Conservation (phyloP, 345 rosid species). For the Microthlaspi erraticum region DNA sequence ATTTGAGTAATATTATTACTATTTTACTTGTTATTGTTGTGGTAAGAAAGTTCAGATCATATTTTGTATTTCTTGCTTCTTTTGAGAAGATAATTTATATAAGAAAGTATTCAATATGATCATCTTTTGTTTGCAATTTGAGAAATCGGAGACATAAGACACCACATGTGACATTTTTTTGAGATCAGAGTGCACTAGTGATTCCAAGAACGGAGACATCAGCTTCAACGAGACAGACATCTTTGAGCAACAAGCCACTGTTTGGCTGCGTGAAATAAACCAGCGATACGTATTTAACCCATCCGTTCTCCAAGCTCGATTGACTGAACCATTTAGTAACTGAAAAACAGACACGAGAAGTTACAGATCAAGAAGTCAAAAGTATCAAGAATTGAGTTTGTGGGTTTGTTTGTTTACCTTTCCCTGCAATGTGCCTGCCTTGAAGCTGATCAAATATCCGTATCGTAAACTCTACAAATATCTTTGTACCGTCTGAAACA, state of each 20-base stretch:
- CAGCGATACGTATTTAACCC: conserved; percentile 42
- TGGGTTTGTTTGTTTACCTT: conserved; percentile 35
- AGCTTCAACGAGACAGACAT: conserved; percentile 44
- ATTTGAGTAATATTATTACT: background rate
- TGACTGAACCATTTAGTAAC: conserved; percentile 43
- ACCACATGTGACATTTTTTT: background rate
- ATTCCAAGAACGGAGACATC: conserved; percentile 43
- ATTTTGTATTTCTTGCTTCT: conserved; percentile 33
- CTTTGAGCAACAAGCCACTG: conserved; percentile 45
- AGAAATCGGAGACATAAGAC: background rate
- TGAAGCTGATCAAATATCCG: conserved; percentile 44
- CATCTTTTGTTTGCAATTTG: conserved; percentile 11
- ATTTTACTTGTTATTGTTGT: conserved; percentile 20
- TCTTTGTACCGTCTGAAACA: conserved; percentile 32
- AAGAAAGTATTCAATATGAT: background rate
- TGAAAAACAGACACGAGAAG: conserved; percentile 12
- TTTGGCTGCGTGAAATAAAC: conserved; percentile 43
- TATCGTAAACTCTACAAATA: conserved; percentile 39
- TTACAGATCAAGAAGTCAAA: conserved; percentile 20
- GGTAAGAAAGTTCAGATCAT: conserved; percentile 30
- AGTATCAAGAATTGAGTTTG: conserved; percentile 7
- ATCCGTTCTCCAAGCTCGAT: conserved; percentile 39
- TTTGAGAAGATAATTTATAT: conserved; percentile 20
- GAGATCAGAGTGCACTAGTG: conserved; percentile 32
- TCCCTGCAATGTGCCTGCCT: conserved; percentile 46